Evolutionary conservation across 257 asterid species (phyloP).

Genomic region (Oldenlandia corymbosa): DNA sequence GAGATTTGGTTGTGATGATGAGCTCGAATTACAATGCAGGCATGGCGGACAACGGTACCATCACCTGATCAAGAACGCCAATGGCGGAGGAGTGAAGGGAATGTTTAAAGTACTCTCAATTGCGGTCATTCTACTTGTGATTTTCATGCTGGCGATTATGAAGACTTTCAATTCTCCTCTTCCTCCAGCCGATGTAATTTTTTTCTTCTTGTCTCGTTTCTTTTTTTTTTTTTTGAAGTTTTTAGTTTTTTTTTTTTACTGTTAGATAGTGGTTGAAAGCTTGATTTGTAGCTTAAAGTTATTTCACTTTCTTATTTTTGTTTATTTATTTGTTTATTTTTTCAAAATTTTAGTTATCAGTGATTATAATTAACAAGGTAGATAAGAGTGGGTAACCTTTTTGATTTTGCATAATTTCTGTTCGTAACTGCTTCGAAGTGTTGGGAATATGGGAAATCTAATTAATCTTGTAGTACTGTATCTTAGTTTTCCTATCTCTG

Average conservation of each 20-base stretch:
- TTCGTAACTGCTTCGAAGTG: not conserved
- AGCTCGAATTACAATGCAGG: constrained; percentile 35
- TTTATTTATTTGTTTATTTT: not conserved
- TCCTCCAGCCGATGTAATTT: constrained; percentile 49
- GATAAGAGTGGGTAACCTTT: too few relatives aligned
- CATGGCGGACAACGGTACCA: constrained; percentile 45
- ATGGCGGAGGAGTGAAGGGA: constrained; percentile 47
- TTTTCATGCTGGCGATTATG: constrained; percentile 56
- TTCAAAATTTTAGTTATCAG: not conserved
- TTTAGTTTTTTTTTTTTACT: not conserved
- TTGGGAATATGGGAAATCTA: not conserved
- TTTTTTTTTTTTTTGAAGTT: too few relatives aligned
- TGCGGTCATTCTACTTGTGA: constrained; percentile 61
- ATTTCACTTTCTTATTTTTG: too few relatives aligned
- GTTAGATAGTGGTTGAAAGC: not conserved
- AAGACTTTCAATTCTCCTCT: constrained; percentile 30
- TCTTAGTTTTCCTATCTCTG: too few relatives aligned
- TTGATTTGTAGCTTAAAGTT: too few relatives aligned
- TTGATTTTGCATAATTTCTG: not conserved
- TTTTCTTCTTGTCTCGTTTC: not conserved
- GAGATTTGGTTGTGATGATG: not conserved
- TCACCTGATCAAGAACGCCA: constrained; percentile 60
- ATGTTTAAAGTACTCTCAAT: constrained; percentile 66
- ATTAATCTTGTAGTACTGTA: too few relatives aligned
- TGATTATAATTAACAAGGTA: too few relatives aligned